A percentile compares a stretch with the other conserved stretches of the same genome.
Conservation (phyloP, 495 filamentous ascomycete genomes). For the Mytilinidion resinicola region DNA sequence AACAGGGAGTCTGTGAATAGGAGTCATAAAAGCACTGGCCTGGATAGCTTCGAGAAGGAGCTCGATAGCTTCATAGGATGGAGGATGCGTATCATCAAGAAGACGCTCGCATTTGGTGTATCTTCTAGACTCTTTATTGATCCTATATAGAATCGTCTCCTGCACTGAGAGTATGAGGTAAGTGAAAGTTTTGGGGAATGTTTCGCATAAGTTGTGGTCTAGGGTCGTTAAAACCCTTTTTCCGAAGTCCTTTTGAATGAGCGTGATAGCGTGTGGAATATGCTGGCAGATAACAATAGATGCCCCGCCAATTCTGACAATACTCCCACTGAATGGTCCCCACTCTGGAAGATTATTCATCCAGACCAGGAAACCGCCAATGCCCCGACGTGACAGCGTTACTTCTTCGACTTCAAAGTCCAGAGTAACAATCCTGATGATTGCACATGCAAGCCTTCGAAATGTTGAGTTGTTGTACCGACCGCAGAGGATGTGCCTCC, state of each 20-base stretch:
- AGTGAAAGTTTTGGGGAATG: constrained; percentile 12
- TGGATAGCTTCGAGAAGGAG: constrained; percentile 22
- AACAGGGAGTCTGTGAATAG: constrained; percentile 17
- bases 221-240: constrained; percentile 11
- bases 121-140: constrained; percentile 11
- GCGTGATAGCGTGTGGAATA: constrained; percentile 14
- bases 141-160: constrained; percentile 23
- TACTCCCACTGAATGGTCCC: constrained; percentile 12
- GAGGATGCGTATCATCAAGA: constrained; percentile 17
- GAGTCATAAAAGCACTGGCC: constrained; percentile 9
- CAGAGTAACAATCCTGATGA: constrained; percentile 12
- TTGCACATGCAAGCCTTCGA: constrained; percentile 18
- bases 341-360: constrained; percentile 20
- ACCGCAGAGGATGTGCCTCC: constrained; percentile 19
- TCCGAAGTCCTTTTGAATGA: constrained; percentile 18
- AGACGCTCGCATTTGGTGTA: constrained; percentile 19
- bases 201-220: neutral
- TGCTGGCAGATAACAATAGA: constrained; percentile 19
- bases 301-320: constrained; percentile 18
- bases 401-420: constrained; percentile 17
- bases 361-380: constrained; percentile 15
- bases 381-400: constrained; percentile 12
- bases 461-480: constrained; percentile 16
- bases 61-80: constrained; percentile 22
- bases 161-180: constrained; percentile 25